Evolutionary conservation across 352 stramenopile genomes (phyloP).

Genomic region (Phytophthora nicotianae): DNA sequence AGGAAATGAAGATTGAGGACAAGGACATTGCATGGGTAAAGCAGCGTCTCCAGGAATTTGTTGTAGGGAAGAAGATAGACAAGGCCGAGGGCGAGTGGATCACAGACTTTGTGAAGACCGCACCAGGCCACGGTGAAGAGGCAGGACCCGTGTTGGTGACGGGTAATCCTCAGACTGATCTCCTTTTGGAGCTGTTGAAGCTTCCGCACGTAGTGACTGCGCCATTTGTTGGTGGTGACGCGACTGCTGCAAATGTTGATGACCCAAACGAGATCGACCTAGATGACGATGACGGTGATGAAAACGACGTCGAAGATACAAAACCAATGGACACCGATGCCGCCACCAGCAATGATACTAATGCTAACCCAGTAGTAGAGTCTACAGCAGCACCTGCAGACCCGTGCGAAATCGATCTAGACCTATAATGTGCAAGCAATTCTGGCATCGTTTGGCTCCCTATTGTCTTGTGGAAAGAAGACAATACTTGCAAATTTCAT

Average conservation of each 20-base stretch:
- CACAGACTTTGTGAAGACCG: constrained; percentile 82
- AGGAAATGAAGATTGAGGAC: constrained; percentile 78
- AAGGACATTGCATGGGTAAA: constrained; percentile 83
- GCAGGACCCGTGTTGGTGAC: constrained; percentile 31
- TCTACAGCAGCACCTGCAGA: constrained; percentile 14
- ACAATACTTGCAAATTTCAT: too few relatives aligned
- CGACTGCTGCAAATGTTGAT: constrained; percentile 20
- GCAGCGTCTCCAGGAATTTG: constrained; percentile 51
- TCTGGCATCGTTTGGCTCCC: background rate
- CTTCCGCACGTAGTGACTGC: constrained; percentile 94
- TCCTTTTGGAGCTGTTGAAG: constrained; percentile 91
- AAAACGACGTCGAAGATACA: constrained; percentile 9
- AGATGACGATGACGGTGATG: constrained; percentile 48
- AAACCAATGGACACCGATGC: constrained; percentile 25
- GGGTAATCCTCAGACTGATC: constrained; percentile 97
- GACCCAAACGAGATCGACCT: constrained; percentile 70
- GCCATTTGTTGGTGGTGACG: constrained; percentile 64
- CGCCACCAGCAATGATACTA: constrained; percentile 4
- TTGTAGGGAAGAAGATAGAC: constrained; percentile 52
- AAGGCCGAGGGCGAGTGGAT: constrained; percentile 71
- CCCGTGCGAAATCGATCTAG: constrained; percentile 47
- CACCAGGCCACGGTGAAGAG: constrained; percentile 60
- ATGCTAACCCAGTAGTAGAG: constrained; percentile 7
- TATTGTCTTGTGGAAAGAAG: too few relatives aligned
- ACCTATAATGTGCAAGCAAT: constrained; percentile 27